Base-by-base conservation (phyloP, 305 asterid species). In the Stenogyne calaminthoides region DNA sequence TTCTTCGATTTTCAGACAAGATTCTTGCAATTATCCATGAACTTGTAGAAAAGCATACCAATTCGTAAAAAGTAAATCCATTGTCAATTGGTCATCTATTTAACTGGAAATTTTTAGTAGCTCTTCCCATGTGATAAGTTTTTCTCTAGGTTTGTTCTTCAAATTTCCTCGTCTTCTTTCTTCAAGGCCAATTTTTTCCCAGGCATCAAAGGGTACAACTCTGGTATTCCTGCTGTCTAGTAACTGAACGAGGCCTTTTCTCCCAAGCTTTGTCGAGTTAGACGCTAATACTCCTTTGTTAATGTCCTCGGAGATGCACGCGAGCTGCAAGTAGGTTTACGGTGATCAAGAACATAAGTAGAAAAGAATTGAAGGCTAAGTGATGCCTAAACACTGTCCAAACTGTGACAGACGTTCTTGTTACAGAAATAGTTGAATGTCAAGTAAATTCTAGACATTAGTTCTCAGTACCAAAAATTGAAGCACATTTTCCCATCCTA, bases 161-260 rank as follows among this genome's bases (percentile, higher is more conserved):
- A 81, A 71, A 76, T 72, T 63, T 29, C 91, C 96, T 9, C 77
- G 88, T 80, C 86, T 80, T 80, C 69, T 83, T 81, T 94, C 98
- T 80, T 92, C 96, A 14, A 11, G 16, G 67, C 91, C 95, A 3
- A 90, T 87, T 79, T 83, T 87, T 82, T 83, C 83, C 97, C 97
- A 91, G 51, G 64, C 88, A 65, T 76, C 83, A 59, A 87, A 84
- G 3, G 92, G 67, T 80, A 92, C 84, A 14, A 83, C 79, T 73
- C 73, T 81, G 27, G 83, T 80, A 73, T 83, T 85, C 81, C 89
- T 80, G 47, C 84, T 64, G 63, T 85, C 86, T 22, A 93, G 76
- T 69, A 89, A 74, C 37, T 88, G 83, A 47, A 78, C 55, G 11
- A 93, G 91, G 25, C 95, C 96, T 64, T 81, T 82, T 73, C 87